Evolutionary conservation across 352 stramenopile genomes (phyloP).

Genomic region (Pilasporangium apinafurcum): DNA sequence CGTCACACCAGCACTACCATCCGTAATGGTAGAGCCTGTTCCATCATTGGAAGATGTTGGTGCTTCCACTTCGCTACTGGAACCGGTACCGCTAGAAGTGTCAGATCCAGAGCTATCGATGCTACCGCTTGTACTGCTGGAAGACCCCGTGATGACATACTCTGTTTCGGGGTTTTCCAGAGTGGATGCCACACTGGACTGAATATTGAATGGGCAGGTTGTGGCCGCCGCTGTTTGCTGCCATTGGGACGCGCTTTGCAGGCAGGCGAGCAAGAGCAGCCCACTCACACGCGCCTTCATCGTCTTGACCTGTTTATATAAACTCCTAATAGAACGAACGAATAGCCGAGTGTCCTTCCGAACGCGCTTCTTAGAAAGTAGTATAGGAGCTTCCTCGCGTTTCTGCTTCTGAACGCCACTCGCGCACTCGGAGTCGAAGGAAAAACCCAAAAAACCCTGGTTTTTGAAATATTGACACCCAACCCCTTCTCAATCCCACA

Average conservation of each 20-base stretch:
- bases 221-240: conserved; percentile 16
- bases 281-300: too few species aligned
- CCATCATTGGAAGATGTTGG: conserved; percentile 3
- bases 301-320: too few species aligned
- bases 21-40: conserved; percentile 4
- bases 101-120: conserved; percentile 11
- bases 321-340: too few species aligned
- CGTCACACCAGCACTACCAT: neutral
- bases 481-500: too few species aligned
- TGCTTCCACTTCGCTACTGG: too few species aligned
- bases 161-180: conserved; percentile 51
- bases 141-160: conserved; percentile 18
- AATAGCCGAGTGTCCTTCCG: too few species aligned
- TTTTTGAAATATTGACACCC: too few species aligned
- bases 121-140: conserved; percentile 12
- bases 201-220: conserved; percentile 58
- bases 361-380: too few species aligned
- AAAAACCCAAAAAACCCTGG: too few species aligned
- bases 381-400: too few species aligned
- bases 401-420: too few species aligned
- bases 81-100: conserved; percentile 5
- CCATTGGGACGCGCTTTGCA: conserved; percentile 4
- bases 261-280: conserved; percentile 16
- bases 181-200: conserved; percentile 51
- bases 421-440: too few species aligned